Evolutionary conservation across 441 rosid genomes (phyloP).

Genomic region (Bruguiera hainesii): DNA sequence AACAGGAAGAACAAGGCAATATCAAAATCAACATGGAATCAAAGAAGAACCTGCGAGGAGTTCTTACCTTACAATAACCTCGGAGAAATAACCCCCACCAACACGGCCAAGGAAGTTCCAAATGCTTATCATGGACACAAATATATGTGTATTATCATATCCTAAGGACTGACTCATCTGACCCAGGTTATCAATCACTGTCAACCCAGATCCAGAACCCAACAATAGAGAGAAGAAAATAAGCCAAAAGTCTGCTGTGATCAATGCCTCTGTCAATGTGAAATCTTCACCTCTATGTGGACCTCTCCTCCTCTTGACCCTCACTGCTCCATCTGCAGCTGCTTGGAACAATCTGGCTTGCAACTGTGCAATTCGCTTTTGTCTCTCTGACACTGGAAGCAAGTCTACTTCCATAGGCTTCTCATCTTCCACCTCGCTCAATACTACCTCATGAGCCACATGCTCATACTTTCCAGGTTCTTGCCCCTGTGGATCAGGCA

Average conservation of each 20-base stretch:
- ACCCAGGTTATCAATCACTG: slow-evolving; percentile 95
- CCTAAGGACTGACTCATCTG: slow-evolving; percentile 97
- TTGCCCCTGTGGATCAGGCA: slow-evolving; percentile 43
- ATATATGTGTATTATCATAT: slow-evolving; percentile 71
- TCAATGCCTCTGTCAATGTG: slow-evolving; percentile 81
- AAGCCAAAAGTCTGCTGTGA: slow-evolving; percentile 93
- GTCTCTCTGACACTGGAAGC: slow-evolving; percentile 87
- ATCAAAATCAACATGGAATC: slow-evolving; percentile 13
- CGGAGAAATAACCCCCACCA: slow-evolving; percentile 96
- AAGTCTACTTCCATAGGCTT: slow-evolving; percentile 76
- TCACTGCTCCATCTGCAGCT: slow-evolving; percentile 88
- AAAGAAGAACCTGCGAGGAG: slow-evolving; percentile 6
- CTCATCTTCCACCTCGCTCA: slow-evolving; percentile 95
- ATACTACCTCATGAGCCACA: slow-evolving; percentile 46
- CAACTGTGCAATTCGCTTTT: slow-evolving; percentile 74
- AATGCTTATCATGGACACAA: slow-evolving; percentile 93
- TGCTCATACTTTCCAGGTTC: slow-evolving; percentile 45
- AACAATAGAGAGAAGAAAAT: slow-evolving; percentile 78
- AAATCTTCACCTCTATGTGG: slow-evolving; percentile 94
- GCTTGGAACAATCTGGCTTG: slow-evolving; percentile 75
- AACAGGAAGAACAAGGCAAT: slow-evolving; percentile 13
- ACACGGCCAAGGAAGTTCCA: slow-evolving; percentile 98
- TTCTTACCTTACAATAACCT: slow-evolving; percentile 72
- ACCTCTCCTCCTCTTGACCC: slow-evolving; percentile 73
- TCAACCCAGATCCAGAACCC: slow-evolving; percentile 95